Percentiles rank a stretch among this genome's conserved stretches.
Conservation (phyloP, 1,284 basidiomycete genomes). For the Pseudozyma tsukubaensis region DNA sequence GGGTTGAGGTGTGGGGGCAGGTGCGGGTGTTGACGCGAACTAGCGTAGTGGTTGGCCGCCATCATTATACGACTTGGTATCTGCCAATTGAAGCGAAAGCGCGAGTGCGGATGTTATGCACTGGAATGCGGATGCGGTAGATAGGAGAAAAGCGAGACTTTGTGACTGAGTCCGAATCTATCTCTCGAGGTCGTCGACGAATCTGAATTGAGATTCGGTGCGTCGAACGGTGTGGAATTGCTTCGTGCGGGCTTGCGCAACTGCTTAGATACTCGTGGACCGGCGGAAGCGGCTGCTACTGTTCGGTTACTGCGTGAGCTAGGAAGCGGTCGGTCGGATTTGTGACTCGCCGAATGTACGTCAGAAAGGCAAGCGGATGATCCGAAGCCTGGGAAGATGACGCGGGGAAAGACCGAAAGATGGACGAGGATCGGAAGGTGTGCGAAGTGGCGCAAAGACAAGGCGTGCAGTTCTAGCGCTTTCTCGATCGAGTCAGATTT, state of each 20-base stretch:
- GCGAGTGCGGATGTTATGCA: too few relatives aligned
- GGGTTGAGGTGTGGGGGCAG: conserved; percentile 48
- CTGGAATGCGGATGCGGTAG: background rate
- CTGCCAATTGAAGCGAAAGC: background rate
- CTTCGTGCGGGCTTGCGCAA: too few relatives aligned
- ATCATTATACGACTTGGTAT: conserved; percentile 40
- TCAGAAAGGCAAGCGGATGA: background rate
- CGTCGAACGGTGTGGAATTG: too few relatives aligned
- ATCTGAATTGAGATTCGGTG: too few relatives aligned
- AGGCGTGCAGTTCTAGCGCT: background rate
- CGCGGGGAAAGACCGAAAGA: background rate
- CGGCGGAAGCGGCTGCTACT: too few relatives aligned
- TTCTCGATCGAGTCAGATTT: background rate
- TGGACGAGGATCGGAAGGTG: background rate
- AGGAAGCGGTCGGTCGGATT: background rate
- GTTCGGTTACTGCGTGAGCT: background rate
- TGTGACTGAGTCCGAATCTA: too few relatives aligned
- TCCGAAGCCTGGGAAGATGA: background rate
- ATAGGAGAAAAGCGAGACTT: background rate
- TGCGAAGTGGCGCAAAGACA: background rate
- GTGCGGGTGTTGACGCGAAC: conserved; percentile 51
- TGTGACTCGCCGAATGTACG: background rate
- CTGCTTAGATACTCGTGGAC: too few relatives aligned
- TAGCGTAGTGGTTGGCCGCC: conserved; percentile 48
- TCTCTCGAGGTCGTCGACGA: too few relatives aligned